Conservation (phyloP, 2,329 filamentous ascomycete species). For the Lasiodiplodia hormozganensis region DNA sequence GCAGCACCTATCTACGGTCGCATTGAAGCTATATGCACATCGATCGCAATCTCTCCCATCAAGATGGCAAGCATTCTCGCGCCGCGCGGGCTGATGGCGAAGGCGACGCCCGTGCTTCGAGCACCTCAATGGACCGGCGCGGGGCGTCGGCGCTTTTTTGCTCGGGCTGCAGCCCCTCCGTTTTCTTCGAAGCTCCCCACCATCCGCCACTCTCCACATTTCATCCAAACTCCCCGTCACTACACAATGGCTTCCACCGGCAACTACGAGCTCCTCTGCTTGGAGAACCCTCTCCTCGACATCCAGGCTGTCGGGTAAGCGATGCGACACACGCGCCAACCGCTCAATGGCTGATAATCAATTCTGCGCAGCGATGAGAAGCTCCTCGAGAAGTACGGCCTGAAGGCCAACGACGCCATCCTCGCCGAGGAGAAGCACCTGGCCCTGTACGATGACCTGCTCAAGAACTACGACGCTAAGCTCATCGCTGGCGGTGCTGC, state of each 20-base stretch:
- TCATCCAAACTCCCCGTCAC: conserved; percentile 10
- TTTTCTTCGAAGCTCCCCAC: conserved; percentile 26
- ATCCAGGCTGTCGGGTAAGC: conserved; percentile 81
- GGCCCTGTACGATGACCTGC: conserved; percentile 88
- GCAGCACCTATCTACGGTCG: too few species aligned
- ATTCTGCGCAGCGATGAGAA: conserved; percentile 71
- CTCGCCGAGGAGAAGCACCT: conserved; percentile 92
- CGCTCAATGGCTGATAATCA: conserved; percentile 30
- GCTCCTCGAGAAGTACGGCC: conserved; percentile 87
- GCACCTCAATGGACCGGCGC: conserved; percentile 16
- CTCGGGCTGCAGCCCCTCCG: conserved; percentile 24
- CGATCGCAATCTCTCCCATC: background rate
- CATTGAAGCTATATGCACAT: background rate
- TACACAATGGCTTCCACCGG: conserved; percentile 73
- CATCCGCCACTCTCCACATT: conserved; percentile 13
- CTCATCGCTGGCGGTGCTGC: conserved; percentile 95
- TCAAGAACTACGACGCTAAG: conserved; percentile 91
- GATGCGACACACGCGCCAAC: background rate
- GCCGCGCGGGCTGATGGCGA: background rate
- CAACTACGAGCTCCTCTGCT: conserved; percentile 86
- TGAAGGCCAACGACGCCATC: conserved; percentile 98
- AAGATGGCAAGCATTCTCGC: conserved; percentile 5
- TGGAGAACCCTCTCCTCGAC: conserved; percentile 98
- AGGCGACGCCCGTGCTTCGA: conserved; percentile 10
- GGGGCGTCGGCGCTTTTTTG: conserved; percentile 19